These are phyloP conservation scores for Acarospora socialis DNA, from an alignment of 2,329 filamentous ascomycete genomes.

Conservation along the genomic window DNA sequence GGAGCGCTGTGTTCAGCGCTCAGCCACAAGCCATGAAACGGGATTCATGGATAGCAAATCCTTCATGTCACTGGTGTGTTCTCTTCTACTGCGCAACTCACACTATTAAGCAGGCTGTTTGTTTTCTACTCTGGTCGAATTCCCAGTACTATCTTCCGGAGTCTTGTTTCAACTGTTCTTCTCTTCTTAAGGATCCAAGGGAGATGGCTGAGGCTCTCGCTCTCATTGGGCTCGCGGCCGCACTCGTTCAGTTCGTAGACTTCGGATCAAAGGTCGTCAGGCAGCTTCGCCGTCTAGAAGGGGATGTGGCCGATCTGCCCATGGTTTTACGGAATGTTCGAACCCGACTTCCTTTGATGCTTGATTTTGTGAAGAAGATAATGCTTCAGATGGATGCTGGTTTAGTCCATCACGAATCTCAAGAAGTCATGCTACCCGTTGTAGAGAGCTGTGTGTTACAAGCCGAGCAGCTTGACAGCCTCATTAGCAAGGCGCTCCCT, in stretches of 20 bases:
- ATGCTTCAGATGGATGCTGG: constrained; percentile 2
- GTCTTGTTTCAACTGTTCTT: no score
- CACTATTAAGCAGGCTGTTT: no score
- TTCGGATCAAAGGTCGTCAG: constrained; percentile 11
- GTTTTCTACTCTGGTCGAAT: no score
- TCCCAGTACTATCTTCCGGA: no score
- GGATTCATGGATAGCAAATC: no score
- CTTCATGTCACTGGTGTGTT: no score
- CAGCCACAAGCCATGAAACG: no score
- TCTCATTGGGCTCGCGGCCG: constrained; percentile 9
- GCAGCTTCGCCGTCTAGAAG: constrained; percentile 12
- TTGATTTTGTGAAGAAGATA: constrained; percentile 7
- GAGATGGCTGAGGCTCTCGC: constrained; percentile 12
- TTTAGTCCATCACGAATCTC: constrained; percentile 2
- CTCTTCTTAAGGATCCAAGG: constrained; percentile 1
- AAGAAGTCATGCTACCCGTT: constrained; percentile 5
- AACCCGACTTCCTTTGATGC: constrained; percentile 10
- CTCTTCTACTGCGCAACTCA: no score
- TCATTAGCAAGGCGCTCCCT: constrained; percentile 11
- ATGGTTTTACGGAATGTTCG: constrained; percentile 12
- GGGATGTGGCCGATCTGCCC: constrained; percentile 9
- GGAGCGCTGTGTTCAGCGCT: no score
- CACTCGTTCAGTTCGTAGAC: constrained; percentile 10
- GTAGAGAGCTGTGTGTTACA: constrained; percentile 7
- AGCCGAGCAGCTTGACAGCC: constrained; percentile 7